These are phyloP conservation scores for Aspergillus caelatus DNA, from an alignment of 2,329 filamentous ascomycete species.

Conservation along the genomic window DNA sequence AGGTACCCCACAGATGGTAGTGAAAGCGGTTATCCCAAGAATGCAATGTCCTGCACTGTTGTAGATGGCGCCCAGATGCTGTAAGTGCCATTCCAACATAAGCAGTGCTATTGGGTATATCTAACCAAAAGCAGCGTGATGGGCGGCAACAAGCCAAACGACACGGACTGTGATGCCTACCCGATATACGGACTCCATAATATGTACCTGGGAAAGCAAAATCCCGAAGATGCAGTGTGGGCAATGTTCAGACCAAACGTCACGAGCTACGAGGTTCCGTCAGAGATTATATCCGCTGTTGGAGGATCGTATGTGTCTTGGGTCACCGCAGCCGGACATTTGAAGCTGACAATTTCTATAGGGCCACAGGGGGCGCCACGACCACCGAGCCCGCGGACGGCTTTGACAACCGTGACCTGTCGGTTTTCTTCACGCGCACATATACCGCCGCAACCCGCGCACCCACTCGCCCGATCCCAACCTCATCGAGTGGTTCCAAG, in stretches of 20 bases:
- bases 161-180: constrained; percentile 5
- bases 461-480: constrained; percentile 3
- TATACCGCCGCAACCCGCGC: background rate
- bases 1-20: background rate
- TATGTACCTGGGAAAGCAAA: constrained; percentile 12
- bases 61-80: constrained; percentile 9
- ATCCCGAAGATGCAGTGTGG: background rate
- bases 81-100: background rate
- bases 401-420: constrained; percentile 3
- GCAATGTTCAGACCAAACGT: constrained; percentile 2
- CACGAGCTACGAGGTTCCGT: constrained; percentile 6
- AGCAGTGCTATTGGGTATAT: background rate
- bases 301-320: constrained; percentile 7
- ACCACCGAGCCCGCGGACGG: background rate
- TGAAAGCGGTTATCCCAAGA: background rate
- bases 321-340: background rate
- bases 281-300: constrained; percentile 5
- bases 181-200: constrained; percentile 10
- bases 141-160: constrained; percentile 7
- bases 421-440: constrained; percentile 4
- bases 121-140: constrained; percentile 1
- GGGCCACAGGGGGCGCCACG: constrained; percentile 3
- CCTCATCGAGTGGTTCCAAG: background rate
- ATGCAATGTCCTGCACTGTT: constrained; percentile 4
- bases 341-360: background rate